Conservation (phyloP, 345 rosid genomes). For the Salix exigua region DNA sequence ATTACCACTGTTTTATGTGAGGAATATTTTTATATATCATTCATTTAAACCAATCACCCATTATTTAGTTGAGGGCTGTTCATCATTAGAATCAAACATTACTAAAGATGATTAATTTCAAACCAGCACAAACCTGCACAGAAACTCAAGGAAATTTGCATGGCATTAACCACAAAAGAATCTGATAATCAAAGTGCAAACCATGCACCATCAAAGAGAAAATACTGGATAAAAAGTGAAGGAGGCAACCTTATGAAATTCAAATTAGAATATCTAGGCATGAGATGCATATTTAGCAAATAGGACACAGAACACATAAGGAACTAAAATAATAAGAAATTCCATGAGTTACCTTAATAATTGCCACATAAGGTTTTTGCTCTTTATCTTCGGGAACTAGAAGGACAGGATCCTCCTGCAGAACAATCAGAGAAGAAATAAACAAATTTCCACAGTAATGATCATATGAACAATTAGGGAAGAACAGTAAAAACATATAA, state of each 20-base stretch:
- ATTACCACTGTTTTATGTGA: neutral
- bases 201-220: neutral
- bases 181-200: neutral
- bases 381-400: constrained; percentile 71
- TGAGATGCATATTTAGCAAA: neutral
- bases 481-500: neutral
- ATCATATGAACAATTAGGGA: neutral
- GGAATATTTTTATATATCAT: neutral
- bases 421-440: constrained; percentile 6
- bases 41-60: neutral
- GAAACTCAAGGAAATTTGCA: neutral
- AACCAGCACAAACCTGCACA: neutral
- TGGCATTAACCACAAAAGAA: neutral
- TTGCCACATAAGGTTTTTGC: constrained; percentile 95
- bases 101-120: neutral
- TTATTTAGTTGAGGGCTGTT: neutral
- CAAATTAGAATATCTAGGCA: neutral
- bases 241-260: neutral
- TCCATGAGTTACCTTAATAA: constrained; percentile 71
- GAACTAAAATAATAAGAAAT: neutral
- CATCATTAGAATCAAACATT: neutral
- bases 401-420: constrained; percentile 95
- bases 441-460: neutral
- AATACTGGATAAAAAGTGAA: neutral
- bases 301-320: neutral